Conservation (phyloP, 116 monocot species). For the Dioscorea cayenensis region DNA sequence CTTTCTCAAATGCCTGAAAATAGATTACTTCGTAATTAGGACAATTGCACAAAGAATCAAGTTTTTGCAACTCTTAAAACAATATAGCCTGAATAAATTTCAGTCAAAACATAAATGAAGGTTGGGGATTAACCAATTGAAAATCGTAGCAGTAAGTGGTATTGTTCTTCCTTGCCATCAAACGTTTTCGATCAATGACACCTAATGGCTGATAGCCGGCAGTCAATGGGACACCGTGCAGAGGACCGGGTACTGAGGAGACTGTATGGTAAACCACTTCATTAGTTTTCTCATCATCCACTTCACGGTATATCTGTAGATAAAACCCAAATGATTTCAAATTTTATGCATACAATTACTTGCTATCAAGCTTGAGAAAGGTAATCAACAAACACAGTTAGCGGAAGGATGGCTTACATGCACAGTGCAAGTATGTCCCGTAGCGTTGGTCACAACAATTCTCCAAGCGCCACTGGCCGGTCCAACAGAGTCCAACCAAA, state of each 20-base stretch:
- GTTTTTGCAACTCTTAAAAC: no score
- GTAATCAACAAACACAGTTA: background rate
- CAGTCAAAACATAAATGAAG: background rate
- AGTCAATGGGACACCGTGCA: conserved; percentile 60
- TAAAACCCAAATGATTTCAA: background rate
- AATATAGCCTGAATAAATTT: no score
- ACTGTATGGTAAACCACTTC: conserved; percentile 66
- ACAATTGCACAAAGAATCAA: no score
- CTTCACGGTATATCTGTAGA: conserved; percentile 83
- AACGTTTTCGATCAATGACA: conserved; percentile 71
- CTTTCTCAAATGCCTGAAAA: conserved; percentile 84
- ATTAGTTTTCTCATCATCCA: conserved; percentile 65
- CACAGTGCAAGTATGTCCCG: conserved; percentile 82
- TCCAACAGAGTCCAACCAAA: conserved; percentile 62
- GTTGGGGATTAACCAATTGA: conserved; percentile 52
- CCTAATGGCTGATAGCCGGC: conserved; percentile 63
- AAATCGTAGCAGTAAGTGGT: conserved; percentile 99
- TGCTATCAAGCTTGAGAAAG: background rate
- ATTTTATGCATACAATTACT: background rate
- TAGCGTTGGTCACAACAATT: conserved; percentile 76
- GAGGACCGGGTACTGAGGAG: conserved; percentile 38
- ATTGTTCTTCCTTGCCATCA: conserved; percentile 67
- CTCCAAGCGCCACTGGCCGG: conserved; percentile 86
- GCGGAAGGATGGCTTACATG: conserved; percentile 49
- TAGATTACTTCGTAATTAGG: background rate